These are phyloP conservation scores for Neocallimastix lanati DNA, from an alignment of 192 early-diverging fungal genomes.

Conservation along the genomic window DNA sequence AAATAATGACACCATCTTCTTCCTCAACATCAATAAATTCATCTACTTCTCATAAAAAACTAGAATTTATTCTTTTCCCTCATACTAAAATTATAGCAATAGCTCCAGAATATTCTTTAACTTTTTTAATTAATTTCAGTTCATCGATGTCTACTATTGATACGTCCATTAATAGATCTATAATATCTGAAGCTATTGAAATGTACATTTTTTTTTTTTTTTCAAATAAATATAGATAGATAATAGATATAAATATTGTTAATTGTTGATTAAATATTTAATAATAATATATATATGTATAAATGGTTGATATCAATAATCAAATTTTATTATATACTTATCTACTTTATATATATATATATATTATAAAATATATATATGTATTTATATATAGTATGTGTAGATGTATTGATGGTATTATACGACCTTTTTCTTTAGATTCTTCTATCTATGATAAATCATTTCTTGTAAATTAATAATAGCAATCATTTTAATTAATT, in stretches of 20 bases:
- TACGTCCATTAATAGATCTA: neutral
- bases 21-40: no score
- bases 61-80: neutral
- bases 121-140: neutral
- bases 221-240: no score
- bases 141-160: neutral
- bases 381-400: no score
- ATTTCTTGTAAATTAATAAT: neutral
- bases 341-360: no score
- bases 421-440: neutral
- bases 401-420: neutral
- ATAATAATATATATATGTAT: no score
- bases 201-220: neutral
- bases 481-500: no score
- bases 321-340: no score
- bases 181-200: neutral
- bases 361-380: no score
- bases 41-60: neutral
- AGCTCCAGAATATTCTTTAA: neutral
- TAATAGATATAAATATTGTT: no score
- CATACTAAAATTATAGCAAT: neutral
- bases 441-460: neutral
- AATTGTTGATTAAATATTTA: no score
- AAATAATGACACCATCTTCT: neutral
- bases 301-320: no score